A percentile compares a stretch with the other conserved stretches of the same genome.
phyloP scores from a whole-genome alignment of 2,329 filamentous ascomycete species.

The Penicillium sp. region DNA sequence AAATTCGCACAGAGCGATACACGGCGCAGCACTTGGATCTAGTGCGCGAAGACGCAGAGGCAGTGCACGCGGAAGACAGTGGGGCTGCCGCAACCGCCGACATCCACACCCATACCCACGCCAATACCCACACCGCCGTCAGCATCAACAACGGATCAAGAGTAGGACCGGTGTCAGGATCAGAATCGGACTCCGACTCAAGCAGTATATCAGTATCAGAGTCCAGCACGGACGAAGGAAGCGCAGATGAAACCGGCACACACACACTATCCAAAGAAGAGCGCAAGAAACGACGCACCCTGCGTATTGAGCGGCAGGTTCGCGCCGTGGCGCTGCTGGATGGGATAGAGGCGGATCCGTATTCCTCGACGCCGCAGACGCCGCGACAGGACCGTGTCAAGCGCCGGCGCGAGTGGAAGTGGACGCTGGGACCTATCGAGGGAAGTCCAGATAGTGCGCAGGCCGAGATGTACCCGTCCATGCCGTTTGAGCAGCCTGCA shows the following conservation, averaged over 20 bases:
- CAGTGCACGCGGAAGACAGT: conserved; percentile 16
- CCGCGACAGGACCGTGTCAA: conserved; percentile 59
- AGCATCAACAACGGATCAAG: conserved; percentile 17
- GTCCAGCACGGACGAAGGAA: conserved; percentile 38
- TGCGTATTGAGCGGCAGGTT: conserved; percentile 40
- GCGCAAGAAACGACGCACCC: conserved; percentile 44
- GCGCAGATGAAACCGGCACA: conserved; percentile 14
- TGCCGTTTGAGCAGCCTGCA: not conserved
- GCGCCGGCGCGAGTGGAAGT: conserved; percentile 59
- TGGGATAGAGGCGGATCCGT: conserved; percentile 52
- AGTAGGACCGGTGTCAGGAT: not conserved
- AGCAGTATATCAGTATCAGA: conserved; percentile 33
- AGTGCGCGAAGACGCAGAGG: conserved; percentile 27
- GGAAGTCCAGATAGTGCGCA: conserved; percentile 8
- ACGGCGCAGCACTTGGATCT: conserved; percentile 62
- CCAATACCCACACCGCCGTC: conserved; percentile 1
- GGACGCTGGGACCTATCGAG: conserved; percentile 58
- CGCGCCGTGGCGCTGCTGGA: conserved; percentile 46
- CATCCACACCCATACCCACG: conserved; percentile 7
- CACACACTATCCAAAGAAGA: conserved; percentile 21
- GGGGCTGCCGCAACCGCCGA: conserved; percentile 21
- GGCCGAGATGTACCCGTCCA: not conserved
- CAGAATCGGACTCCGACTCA: not conserved
- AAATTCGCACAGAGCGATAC: conserved; percentile 61
- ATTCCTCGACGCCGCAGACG: conserved; percentile 54